These are phyloP conservation scores for Cordyceps javanica DNA, from an alignment of 2,329 filamentous ascomycete species.

Conservation along the genomic window DNA sequence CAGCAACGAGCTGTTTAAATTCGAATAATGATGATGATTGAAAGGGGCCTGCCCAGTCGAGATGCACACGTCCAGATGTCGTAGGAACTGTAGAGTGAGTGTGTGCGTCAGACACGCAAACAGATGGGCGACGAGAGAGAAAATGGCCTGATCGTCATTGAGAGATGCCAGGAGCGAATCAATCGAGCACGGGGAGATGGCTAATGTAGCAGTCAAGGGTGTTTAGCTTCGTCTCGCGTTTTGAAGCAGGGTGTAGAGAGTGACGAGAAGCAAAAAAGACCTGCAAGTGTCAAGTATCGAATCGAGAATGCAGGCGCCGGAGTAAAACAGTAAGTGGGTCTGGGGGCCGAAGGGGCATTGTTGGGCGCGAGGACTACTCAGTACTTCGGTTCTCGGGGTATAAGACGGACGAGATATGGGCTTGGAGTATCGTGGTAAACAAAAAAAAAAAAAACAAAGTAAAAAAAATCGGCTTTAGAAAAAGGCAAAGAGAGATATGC, in stretches of 20 bases:
- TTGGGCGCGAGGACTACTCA: background rate
- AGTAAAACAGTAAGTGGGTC: background rate
- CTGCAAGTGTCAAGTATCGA: background rate
- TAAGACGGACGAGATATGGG: too few species aligned
- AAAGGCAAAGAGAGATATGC: background rate
- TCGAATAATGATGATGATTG: too few species aligned
- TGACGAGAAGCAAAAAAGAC: too few species aligned
- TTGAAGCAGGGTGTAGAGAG: too few species aligned
- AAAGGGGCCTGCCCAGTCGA: too few species aligned
- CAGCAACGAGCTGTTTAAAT: too few species aligned
- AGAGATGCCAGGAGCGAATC: background rate
- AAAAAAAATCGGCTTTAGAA: background rate
- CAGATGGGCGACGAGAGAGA: background rate
- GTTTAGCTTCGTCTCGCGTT: background rate
- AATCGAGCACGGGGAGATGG: background rate
- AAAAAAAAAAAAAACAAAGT: background rate
- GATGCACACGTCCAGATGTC: too few species aligned
- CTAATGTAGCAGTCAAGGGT: background rate
- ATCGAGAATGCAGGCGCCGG: background rate
- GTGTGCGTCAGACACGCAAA: too few species aligned
- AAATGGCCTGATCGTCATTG: background rate
- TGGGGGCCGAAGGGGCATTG: background rate
- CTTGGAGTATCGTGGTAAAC: background rate
- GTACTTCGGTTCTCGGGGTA: background rate
- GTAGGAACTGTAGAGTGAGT: too few species aligned